Evolutionary conservation across 1,284 basidiomycete genomes (phyloP).

Genomic region (Trichosporon coremiiforme): DNA sequence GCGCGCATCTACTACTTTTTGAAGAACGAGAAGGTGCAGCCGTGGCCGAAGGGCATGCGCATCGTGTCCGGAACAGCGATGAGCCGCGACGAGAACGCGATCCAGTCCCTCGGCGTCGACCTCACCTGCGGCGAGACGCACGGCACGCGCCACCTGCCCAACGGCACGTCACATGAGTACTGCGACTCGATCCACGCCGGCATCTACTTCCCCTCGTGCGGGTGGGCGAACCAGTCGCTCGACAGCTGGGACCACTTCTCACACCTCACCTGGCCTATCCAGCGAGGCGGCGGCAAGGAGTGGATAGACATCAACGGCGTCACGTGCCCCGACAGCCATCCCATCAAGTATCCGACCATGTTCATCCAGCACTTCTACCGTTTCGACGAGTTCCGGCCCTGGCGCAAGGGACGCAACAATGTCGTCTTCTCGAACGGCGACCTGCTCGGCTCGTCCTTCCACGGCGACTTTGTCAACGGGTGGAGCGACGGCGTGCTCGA

Average conservation of each 20-base stretch:
- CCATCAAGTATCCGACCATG: constrained; percentile 50
- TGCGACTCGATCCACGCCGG: constrained; percentile 35
- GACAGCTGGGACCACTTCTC: constrained; percentile 47
- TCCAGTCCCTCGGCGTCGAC: constrained; percentile 33
- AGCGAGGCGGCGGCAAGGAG: constrained; percentile 19
- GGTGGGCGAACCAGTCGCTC: constrained; percentile 38
- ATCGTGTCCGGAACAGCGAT: constrained; percentile 48
- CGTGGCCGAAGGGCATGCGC: constrained; percentile 51
- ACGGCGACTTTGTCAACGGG: constrained; percentile 56
- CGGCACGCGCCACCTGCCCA: constrained; percentile 39
- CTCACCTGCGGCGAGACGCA: constrained; percentile 41
- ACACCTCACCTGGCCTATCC: constrained; percentile 48
- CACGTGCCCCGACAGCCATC: constrained; percentile 41
- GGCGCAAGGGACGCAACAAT: constrained; percentile 15
- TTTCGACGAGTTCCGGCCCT: constrained; percentile 14
- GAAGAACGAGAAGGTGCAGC: constrained; percentile 36
- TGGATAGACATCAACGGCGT: constrained; percentile 34
- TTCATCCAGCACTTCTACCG: constrained; percentile 39
- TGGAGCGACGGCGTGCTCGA: constrained; percentile 53
- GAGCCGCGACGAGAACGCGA: constrained; percentile 31
- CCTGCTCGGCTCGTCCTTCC: constrained; percentile 53
- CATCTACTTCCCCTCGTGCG: constrained; percentile 49
- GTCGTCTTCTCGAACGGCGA: constrained; percentile 51
- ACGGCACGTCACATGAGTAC: constrained; percentile 38
- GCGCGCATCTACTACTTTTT: constrained; percentile 52